Evolutionary conservation across 2,329 filamentous ascomycete genomes (phyloP).

Genomic region (Thelonectria discophora): DNA sequence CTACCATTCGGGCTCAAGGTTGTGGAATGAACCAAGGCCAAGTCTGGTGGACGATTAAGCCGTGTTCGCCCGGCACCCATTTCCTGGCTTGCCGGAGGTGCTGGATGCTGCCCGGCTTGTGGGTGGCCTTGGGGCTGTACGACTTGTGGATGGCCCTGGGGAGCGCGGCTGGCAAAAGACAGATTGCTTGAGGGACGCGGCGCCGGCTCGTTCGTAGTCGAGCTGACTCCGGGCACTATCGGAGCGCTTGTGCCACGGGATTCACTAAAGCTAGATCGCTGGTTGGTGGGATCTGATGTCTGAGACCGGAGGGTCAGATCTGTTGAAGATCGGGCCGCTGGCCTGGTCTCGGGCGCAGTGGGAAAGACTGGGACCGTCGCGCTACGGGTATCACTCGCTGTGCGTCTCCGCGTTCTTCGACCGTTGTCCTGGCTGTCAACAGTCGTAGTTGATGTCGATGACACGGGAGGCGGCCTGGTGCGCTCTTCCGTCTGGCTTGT

Average conservation of each 20-base stretch:
- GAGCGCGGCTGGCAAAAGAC: constrained; percentile 51
- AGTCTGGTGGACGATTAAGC: constrained; percentile 50
- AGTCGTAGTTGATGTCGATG: constrained; percentile 25
- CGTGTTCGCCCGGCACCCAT: constrained; percentile 34
- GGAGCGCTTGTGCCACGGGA: constrained; percentile 53
- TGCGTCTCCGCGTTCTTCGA: constrained; percentile 55
- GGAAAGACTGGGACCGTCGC: constrained; percentile 59
- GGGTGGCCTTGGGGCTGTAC: constrained; percentile 40
- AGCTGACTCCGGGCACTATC: constrained; percentile 41
- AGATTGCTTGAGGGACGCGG: constrained; percentile 36
- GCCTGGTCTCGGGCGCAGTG: constrained; percentile 54
- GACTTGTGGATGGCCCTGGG: constrained; percentile 39
- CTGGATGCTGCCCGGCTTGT: constrained; percentile 10
- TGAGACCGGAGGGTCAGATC: constrained; percentile 64
- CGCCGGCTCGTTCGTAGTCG: constrained; percentile 37
- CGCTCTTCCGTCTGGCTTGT: constrained; percentile 56
- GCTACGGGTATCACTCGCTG: constrained; percentile 64
- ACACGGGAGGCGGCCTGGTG: constrained; percentile 57
- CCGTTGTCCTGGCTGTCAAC: constrained; percentile 46
- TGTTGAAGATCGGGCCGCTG: constrained; percentile 70
- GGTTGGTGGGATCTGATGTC: constrained; percentile 48
- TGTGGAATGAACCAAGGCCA: constrained; percentile 49
- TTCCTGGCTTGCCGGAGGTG: constrained; percentile 34
- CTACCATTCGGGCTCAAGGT: constrained; percentile 46
- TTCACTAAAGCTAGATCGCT: constrained; percentile 54